Percentiles rank a stretch among this genome's conserved stretches.
These are phyloP conservation scores for Sclerotinia spermophila DNA, from an alignment of 2,329 filamentous ascomycete species.

Conservation along the genomic window DNA sequence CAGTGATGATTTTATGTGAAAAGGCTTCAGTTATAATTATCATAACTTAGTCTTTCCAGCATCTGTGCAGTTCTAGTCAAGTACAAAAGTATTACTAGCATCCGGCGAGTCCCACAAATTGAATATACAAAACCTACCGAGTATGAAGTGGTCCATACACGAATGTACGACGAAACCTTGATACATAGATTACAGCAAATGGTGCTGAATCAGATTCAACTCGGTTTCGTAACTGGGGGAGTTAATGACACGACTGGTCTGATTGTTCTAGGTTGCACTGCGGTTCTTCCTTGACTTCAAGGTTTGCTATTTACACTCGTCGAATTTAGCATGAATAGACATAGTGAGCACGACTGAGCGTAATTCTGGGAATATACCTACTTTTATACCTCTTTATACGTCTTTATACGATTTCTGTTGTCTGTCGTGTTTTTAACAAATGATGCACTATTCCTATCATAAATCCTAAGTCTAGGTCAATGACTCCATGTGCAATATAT, in stretches of 20 bases:
- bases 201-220: neutral
- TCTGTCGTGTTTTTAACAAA: neutral
- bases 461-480: neutral
- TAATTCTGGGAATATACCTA: constrained; percentile 5
- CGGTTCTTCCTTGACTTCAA: neutral
- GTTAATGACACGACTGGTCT: neutral
- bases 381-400: neutral
- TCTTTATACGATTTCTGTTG: neutral
- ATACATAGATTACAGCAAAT: neutral
- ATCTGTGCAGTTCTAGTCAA: neutral
- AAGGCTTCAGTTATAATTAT: constrained; percentile 16
- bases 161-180: neutral
- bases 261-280: neutral
- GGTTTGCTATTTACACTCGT: neutral
- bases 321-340: constrained; percentile 5
- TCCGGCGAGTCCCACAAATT: neutral
- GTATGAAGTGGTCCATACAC: neutral
- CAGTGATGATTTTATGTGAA: constrained; percentile 73
- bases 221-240: neutral
- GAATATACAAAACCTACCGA: neutral
- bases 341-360: neutral
- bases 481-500: neutral
- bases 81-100: neutral
- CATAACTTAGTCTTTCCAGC: constrained; percentile 4
- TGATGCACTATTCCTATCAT: neutral